Base-by-base conservation (phyloP, 2,329 filamentous ascomycete species). In the Tolypocladium tundrense region DNA sequence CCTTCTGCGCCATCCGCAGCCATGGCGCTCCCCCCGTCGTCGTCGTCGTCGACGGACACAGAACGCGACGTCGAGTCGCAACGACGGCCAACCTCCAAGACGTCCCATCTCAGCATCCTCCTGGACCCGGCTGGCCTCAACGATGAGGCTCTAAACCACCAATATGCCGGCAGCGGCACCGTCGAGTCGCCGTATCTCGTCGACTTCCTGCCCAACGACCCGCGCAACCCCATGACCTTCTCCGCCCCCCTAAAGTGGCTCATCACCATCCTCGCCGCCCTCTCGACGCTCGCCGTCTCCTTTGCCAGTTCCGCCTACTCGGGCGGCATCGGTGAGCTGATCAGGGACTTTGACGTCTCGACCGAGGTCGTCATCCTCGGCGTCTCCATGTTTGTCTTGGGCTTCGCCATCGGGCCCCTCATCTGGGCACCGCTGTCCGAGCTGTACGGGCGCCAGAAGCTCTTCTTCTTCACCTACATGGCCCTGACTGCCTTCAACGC, bases 241-340 rank as follows among this genome's bases (percentile, higher is more conserved):
- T 72, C 78, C 11, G 59, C 66, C 2, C 57, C 66, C 35, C 81
- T 79, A 70, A 90, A 90, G 73, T 91, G 88, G 87, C 67, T 69
- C 37, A 82, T 87, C 61, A 87, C 85, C 1, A 66, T 81, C 56
- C 68, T 87, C 45, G 82, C 87, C 58, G 86, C 87, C 14, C 64
- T 87, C 35, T 83, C 87, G 16, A 88, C 86, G 1, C 77, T 91
- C 50, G 86, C 80, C 35, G 86, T 90, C 37, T 77, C 88, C 3
- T 87, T 91, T 64, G 82, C 84, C 57, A 88, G 85, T 21, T 87
- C 84, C 1, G 87, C 87, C 39, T 88, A 84, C 69, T 82, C 81
- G 4, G 83, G 83, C 14, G 83, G 82, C 53, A 68, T 85, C 16
- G 58, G 63, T 10, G 73, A 83, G 54, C 76, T 90, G 56, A 75